phyloP scores from a whole-genome alignment of 345 rosid genomes.

The Sisymbrium altissimum region DNA sequence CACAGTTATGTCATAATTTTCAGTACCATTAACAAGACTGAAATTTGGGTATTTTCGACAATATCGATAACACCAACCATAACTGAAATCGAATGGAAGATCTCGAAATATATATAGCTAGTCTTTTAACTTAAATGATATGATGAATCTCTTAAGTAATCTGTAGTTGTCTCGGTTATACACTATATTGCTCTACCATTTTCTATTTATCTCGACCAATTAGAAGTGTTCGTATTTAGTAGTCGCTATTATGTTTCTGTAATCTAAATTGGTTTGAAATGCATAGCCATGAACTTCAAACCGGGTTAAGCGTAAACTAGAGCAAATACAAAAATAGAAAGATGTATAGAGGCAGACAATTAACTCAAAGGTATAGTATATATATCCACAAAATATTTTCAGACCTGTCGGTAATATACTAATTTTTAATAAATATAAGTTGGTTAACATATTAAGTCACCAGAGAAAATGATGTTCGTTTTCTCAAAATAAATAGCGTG shows the following conservation, averaged over 20 bases:
- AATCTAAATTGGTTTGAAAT: neutral
- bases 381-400: neutral
- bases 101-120: neutral
- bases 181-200: neutral
- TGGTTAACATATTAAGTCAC: neutral
- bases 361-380: neutral
- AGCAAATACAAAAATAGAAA: neutral
- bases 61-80: no score
- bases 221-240: neutral
- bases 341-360: neutral
- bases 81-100: neutral
- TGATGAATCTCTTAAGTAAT: neutral
- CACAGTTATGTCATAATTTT: no score
- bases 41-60: no score
- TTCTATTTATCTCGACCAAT: neutral
- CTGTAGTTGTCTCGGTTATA: neutral
- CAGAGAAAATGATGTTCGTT: neutral
- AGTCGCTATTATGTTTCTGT: neutral
- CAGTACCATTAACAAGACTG: no score
- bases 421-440: neutral
- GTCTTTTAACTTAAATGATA: no score
- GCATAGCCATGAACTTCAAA: neutral
- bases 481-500: neutral
- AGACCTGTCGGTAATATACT: conserved; percentile 6
- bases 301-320: neutral